Base-by-base conservation (phyloP, 2,329 filamentous ascomycete genomes). In the Dichotomopilus funicola region DNA sequence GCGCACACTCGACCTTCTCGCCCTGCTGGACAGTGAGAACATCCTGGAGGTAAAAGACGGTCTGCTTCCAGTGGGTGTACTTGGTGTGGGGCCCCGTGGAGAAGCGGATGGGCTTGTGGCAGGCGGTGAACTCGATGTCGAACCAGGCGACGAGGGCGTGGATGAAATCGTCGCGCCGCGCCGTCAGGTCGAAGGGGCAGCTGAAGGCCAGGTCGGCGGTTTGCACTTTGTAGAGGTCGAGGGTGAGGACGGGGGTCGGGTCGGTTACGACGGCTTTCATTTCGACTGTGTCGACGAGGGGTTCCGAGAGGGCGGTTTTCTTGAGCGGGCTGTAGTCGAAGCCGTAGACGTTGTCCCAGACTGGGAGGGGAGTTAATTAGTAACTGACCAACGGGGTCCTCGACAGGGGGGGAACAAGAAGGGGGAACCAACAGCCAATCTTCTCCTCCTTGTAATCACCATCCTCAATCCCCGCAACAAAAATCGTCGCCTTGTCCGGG, bases 11-110 rank as follows among this genome's bases (percentile, higher is more conserved):
- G 58, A 99, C 79, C 66, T 82, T 79, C 78, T 99, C 94, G 55
- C 87, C 90, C 68, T 89, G 81, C 72, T 95, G 87, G 40, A 96
- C 91, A 13, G 91, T 97, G 62, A 99, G 77, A 37, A 96, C 89
- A 64, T 99, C 91, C 67, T 88, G 84, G 61, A 99, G 80, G 76
- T 99, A 99, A 77, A 99, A 97, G 60, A 99, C 94, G 10, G 94
- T 99, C 79, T 99, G 94, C 78, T 99, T 99, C 94, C 94, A 99
- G 81, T 99, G 94, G 13, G 94, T 99, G 77, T 97, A 97, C 77
- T 96, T 97, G 66, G 92, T 95, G 75, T 97, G 94, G 34, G 94
- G 94, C 27, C 94, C 94, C 13, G 94, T 99, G 53, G 89, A 95
- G 81, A 99, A 99, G 68, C 86, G 84, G 69, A 99, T 91, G 36